phyloP scores from a whole-genome alignment of 768 basidiomycete genomes.

The Tricholoma sp. region DNA sequence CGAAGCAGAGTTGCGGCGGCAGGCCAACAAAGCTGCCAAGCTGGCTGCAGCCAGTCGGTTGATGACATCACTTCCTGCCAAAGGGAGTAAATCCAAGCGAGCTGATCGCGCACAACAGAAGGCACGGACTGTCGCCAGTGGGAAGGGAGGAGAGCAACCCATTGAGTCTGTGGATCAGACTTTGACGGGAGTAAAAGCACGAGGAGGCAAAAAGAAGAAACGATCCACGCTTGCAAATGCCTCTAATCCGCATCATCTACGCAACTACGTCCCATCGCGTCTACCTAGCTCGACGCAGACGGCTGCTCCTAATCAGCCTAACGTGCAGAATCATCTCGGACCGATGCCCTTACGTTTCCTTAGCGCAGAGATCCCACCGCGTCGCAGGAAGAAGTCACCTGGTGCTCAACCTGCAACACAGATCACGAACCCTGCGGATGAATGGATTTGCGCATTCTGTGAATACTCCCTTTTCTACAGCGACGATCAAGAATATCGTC shows the following conservation, averaged over 20 bases:
- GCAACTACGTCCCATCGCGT: constrained; percentile 89
- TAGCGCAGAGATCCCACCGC: constrained; percentile 59
- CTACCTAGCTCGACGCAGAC: constrained; percentile 46
- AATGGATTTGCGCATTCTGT: constrained; percentile 94
- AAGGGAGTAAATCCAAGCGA: constrained; percentile 16
- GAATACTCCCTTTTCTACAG: constrained; percentile 92
- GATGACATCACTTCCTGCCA: constrained; percentile 23
- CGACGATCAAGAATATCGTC: constrained; percentile 61
- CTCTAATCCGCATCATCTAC: constrained; percentile 91
- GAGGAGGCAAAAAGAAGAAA: constrained; percentile 84
- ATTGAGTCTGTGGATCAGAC: constrained; percentile 35
- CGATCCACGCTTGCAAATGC: constrained; percentile 86
- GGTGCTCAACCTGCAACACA: constrained; percentile 12
- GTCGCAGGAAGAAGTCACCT: constrained; percentile 19
- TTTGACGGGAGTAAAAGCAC: constrained; percentile 23
- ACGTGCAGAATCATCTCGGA: constrained; percentile 46
- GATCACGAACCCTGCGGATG: constrained; percentile 63
- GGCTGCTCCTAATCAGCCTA: constrained; percentile 28
- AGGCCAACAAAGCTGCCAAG: constrained; percentile 59
- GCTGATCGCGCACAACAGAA: constrained; percentile 19
- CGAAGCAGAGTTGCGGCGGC: constrained; percentile 67
- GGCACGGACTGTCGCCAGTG: constrained; percentile 26
- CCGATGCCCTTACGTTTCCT: constrained; percentile 65
- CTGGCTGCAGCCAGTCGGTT: constrained; percentile 34
- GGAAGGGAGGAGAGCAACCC: constrained; percentile 25